These are phyloP conservation scores for Perkinsus olseni DNA, from an alignment of 169 alveolate genomes.

Conservation along the genomic window DNA sequence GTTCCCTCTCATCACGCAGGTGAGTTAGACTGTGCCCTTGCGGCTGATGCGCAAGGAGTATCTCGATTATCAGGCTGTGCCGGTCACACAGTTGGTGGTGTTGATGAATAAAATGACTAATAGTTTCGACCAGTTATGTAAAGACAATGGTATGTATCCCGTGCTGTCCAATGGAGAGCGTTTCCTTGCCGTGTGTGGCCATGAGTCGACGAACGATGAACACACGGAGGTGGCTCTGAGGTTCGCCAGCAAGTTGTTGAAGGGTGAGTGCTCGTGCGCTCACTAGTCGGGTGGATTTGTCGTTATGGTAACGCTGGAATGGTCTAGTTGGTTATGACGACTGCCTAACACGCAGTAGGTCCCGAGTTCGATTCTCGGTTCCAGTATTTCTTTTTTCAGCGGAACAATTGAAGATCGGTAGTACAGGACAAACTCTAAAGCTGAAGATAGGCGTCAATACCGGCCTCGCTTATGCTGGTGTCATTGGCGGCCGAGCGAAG, in stretches of 20 bases:
- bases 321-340: constrained; percentile 3
- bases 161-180: neutral
- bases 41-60: neutral
- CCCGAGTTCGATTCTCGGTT: constrained; percentile 4
- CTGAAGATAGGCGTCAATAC: neutral
- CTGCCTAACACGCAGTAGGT: constrained; percentile 4
- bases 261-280: neutral
- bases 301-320: neutral
- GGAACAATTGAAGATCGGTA: neutral
- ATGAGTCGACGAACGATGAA: neutral
- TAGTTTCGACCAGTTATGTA: neutral
- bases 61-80: neutral
- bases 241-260: neutral
- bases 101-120: neutral
- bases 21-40: neutral
- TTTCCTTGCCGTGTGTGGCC: neutral
- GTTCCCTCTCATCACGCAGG: neutral
- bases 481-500: neutral
- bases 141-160: neutral
- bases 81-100: neutral
- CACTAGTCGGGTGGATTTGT: neutral
- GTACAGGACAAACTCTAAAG: neutral
- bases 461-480: neutral
- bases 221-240: neutral
- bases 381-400: neutral